Conservation (phyloP, 1,284 basidiomycete species). For the Prillingera fragicola region DNA sequence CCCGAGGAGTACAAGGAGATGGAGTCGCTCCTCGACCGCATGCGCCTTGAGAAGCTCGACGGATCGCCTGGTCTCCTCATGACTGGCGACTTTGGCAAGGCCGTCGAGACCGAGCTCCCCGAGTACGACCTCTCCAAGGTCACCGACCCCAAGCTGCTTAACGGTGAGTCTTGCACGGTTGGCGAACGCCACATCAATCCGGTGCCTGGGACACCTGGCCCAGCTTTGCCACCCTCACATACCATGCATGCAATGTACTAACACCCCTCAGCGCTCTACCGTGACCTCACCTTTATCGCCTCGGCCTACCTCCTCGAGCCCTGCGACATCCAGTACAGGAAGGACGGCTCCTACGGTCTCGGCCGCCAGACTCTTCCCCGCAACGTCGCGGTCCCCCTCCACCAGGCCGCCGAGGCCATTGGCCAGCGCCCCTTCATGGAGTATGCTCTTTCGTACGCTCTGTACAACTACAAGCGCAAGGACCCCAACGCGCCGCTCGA, state of each 20-base stretch:
- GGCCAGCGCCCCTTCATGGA: slow-evolving; percentile 22
- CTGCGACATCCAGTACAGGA: slow-evolving; percentile 18
- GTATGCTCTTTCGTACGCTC: slow-evolving; percentile 20
- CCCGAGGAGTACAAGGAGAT: slow-evolving; percentile 18
- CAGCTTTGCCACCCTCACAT: too few species aligned
- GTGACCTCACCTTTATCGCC: slow-evolving; percentile 20
- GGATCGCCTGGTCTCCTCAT: slow-evolving; percentile 12
- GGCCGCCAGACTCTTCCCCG: slow-evolving; percentile 17
- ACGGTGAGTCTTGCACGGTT: too few species aligned
- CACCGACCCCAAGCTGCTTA: slow-evolving; percentile 7
- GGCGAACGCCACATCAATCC: too few species aligned
- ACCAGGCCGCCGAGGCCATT: slow-evolving; percentile 13
- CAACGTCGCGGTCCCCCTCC: slow-evolving; percentile 19
- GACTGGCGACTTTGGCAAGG: slow-evolving; percentile 15
- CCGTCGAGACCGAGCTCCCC: slow-evolving; percentile 13
- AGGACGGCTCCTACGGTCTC: slow-evolving; percentile 16
- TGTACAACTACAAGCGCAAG: slow-evolving; percentile 20
- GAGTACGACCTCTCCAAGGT: slow-evolving; percentile 17
- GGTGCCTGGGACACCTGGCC: too few species aligned
- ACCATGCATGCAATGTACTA: too few species aligned
- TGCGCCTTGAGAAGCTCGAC: slow-evolving; percentile 13
- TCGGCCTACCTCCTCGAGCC: slow-evolving; percentile 19
- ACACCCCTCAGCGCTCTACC: slow-evolving; percentile 15
- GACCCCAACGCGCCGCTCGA: slow-evolving; percentile 11
- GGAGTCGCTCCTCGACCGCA: slow-evolving; percentile 17